Conservation (phyloP, 805 yeast species). For the Debaryomyces prosopidis region DNA sequence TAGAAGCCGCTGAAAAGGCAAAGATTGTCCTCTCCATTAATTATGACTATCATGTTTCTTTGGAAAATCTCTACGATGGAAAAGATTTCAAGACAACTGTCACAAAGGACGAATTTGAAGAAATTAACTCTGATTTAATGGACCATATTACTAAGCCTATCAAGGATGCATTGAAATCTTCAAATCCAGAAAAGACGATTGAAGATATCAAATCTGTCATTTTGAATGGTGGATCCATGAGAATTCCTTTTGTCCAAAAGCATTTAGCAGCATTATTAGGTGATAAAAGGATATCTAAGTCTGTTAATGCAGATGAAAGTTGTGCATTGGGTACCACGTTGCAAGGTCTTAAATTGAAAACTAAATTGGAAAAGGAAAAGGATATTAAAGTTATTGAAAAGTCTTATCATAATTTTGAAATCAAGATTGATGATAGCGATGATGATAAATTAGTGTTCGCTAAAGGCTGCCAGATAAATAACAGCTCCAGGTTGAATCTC, state of each 20-base stretch:
- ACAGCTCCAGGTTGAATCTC: slow-evolving; percentile 34
- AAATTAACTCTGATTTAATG: slow-evolving; percentile 43
- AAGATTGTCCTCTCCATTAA: slow-evolving; percentile 88
- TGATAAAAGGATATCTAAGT: slow-evolving; percentile 65
- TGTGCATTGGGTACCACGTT: slow-evolving; percentile 88
- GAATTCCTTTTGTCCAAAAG: slow-evolving; percentile 85
- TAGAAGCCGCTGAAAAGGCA: slow-evolving; percentile 86
- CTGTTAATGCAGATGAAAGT: slow-evolving; percentile 94
- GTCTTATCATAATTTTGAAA: slow-evolving; percentile 48
- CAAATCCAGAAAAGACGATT: slow-evolving; percentile 26
- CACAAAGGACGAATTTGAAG: slow-evolving; percentile 84
- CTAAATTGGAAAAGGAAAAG: slow-evolving; percentile 64
- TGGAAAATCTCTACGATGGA: slow-evolving; percentile 75
- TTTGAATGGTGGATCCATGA: slow-evolving; percentile 85
- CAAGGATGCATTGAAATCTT: slow-evolving; percentile 41
- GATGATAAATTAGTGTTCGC: slow-evolving; percentile 41
- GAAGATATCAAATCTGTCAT: slow-evolving; percentile 63
- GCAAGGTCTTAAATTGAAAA: slow-evolving; percentile 68
- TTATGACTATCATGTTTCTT: slow-evolving; percentile 68
- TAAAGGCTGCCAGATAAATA: slow-evolving; percentile 42
- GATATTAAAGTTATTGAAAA: slow-evolving; percentile 61
- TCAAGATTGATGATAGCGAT: slow-evolving; percentile 27
- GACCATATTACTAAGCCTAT: slow-evolving; percentile 56
- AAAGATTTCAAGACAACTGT: slow-evolving; percentile 67
- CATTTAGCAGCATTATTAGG: slow-evolving; percentile 56